Evolutionary conservation across 2,329 filamentous ascomycete genomes (phyloP).

Genomic region (Fusarium chlamydosporum): DNA sequence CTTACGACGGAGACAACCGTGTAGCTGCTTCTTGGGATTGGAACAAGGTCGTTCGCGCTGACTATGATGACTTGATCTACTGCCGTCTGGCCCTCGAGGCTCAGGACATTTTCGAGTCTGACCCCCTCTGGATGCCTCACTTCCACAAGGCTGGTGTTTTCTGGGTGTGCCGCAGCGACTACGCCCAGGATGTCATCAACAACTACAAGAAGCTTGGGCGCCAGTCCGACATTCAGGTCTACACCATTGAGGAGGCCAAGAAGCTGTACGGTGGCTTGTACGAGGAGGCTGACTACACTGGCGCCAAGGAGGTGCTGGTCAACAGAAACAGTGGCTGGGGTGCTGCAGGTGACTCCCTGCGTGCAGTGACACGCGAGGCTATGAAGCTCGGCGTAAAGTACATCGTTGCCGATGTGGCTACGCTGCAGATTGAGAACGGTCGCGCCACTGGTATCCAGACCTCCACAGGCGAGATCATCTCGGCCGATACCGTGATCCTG

Average conservation of each 20-base stretch:
- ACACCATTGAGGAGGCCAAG: slow-evolving; percentile 61
- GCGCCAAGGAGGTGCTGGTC: slow-evolving; percentile 70
- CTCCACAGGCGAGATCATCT: slow-evolving; percentile 59
- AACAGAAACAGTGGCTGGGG: slow-evolving; percentile 75
- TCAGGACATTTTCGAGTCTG: slow-evolving; percentile 70
- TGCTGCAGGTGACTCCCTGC: slow-evolving; percentile 71
- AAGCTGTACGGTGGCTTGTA: slow-evolving; percentile 71
- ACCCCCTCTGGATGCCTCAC: slow-evolving; percentile 68
- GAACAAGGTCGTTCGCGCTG: slow-evolving; percentile 46
- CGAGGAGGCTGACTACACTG: slow-evolving; percentile 70
- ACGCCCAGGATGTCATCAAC: slow-evolving; percentile 65
- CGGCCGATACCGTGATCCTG: slow-evolving; percentile 67
- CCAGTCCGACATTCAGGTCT: slow-evolving; percentile 58
- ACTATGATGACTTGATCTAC: slow-evolving; percentile 69
- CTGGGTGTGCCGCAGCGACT: slow-evolving; percentile 66
- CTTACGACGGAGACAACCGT: slow-evolving; percentile 62
- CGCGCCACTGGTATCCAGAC: slow-evolving; percentile 65
- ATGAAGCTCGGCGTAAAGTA: slow-evolving; percentile 72
- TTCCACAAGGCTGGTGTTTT: slow-evolving; percentile 74
- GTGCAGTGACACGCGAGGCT: slow-evolving; percentile 66
- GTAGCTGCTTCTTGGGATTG: slow-evolving; percentile 76
- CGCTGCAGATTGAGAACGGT: slow-evolving; percentile 63
- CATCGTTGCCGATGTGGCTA: slow-evolving; percentile 65
- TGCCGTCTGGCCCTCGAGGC: slow-evolving; percentile 75
- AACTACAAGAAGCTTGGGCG: slow-evolving; percentile 65